These are phyloP conservation scores for Arabidopsis lyrata DNA, from an alignment of 441 rosid genomes.

Conservation along the genomic window DNA sequence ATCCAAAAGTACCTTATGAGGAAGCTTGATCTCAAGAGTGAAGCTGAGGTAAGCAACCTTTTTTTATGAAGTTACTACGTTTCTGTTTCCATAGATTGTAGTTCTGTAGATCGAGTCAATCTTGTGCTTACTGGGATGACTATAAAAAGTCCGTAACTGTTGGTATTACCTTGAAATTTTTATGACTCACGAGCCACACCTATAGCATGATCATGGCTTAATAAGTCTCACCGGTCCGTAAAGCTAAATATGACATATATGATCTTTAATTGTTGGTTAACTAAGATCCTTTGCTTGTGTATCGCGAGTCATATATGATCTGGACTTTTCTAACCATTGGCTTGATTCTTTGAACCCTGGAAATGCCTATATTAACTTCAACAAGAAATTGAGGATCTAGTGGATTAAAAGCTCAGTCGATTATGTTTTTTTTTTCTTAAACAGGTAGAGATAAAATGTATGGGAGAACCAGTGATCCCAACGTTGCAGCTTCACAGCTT, in stretches of 20 bases:
- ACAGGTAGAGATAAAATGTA: conserved; percentile 87
- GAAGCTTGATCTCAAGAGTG: conserved; percentile 85
- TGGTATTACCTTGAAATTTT: conserved; percentile 13
- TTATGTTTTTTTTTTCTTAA: background rate
- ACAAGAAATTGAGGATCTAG: background rate
- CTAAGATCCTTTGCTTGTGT: background rate
- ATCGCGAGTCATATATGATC: background rate
- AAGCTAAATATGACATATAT: background rate
- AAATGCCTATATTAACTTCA: background rate
- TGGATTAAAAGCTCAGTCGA: background rate
- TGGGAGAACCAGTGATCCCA: conserved; percentile 85
- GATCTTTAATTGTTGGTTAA: conserved; percentile 6
- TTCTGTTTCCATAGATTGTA: conserved; percentile 2
- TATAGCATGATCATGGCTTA: conserved; percentile 13
- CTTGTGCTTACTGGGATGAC: background rate
- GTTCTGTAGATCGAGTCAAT: background rate
- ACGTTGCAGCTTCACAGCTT: conserved; percentile 67
- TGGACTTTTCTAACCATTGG: background rate
- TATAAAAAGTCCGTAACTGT: background rate
- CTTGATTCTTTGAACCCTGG: conserved; percentile 5
- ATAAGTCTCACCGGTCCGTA: conserved; percentile 1
- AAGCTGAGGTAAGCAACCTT: conserved; percentile 71
- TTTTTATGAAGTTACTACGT: background rate
- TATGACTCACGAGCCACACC: background rate
- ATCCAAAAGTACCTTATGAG: conserved; percentile 87